Evolutionary conservation across 805 yeast genomes (phyloP).

Genomic region (Wickerhamiella bombiphila): DNA sequence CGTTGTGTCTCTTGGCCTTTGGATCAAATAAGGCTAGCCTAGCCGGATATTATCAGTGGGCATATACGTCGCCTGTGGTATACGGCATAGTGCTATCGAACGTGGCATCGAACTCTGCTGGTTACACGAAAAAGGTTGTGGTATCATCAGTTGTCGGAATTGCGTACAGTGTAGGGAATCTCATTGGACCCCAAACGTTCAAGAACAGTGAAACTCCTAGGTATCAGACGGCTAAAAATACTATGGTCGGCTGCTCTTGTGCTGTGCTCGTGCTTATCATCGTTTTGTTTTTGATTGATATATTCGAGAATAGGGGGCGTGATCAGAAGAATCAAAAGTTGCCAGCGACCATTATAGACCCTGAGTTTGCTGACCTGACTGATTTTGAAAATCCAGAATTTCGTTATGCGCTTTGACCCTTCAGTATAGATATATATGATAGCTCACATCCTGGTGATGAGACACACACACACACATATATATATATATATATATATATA

Average conservation of each 20-base stretch:
- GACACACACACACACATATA: too few relatives aligned
- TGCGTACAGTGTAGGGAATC: constrained; percentile 56
- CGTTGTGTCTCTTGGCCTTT: constrained; percentile 33
- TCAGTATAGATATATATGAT: too few relatives aligned
- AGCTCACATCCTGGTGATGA: too few relatives aligned
- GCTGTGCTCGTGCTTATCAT: constrained; percentile 26
- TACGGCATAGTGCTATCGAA: constrained; percentile 6
- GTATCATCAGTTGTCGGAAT: constrained; percentile 44
- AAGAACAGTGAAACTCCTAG: constrained; percentile 39
- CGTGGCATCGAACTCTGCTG: constrained; percentile 41
- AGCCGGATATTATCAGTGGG: constrained; percentile 28
- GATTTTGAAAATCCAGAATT: constrained; percentile 39
- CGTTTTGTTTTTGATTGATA: constrained; percentile 21
- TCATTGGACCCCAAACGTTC: constrained; percentile 64
- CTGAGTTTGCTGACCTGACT: constrained; percentile 39
- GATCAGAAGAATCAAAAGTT: constrained; percentile 19
- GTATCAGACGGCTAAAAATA: constrained; percentile 43
- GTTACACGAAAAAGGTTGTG: constrained; percentile 55
- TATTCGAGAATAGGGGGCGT: constrained; percentile 21
- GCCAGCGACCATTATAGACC: constrained; percentile 17
- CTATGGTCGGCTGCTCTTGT: constrained; percentile 30
- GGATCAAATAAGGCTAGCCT: constrained; percentile 25
- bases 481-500: too few relatives aligned
- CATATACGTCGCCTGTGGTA: constrained; percentile 21
- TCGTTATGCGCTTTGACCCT: constrained; percentile 28